Evolutionary conservation across 225 moss, liverwort and hornwort genomes (phyloP).

Genomic region (Neckera pumila): DNA sequence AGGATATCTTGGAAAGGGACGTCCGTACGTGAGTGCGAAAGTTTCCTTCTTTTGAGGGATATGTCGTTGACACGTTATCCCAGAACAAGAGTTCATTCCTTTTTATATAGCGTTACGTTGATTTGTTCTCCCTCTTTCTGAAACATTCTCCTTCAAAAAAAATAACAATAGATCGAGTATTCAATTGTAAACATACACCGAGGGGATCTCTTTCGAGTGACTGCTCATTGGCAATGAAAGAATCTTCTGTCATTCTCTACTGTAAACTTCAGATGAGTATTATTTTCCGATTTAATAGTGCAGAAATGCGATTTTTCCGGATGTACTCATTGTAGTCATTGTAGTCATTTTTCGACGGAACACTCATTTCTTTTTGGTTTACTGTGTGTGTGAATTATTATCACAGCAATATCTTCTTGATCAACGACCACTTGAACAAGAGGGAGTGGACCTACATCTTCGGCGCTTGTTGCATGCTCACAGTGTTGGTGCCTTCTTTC

Average conservation of each 20-base stretch:
- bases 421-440: slow-evolving; percentile 77
- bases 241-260: background rate
- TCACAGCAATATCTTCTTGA: slow-evolving; percentile 72
- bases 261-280: background rate
- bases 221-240: background rate
- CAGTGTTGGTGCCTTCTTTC: slow-evolving; percentile 70
- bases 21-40: background rate
- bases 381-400: background rate
- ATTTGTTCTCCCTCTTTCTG: background rate
- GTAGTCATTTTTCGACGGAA: background rate
- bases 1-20: background rate
- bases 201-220: background rate
- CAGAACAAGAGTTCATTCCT: background rate
- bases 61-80: background rate
- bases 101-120: background rate
- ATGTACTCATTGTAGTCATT: background rate
- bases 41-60: background rate
- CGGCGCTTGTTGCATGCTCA: slow-evolving; percentile 76
- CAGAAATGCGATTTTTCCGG: background rate
- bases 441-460: slow-evolving; percentile 97
- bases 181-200: background rate
- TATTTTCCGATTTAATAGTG: background rate
- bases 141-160: background rate
- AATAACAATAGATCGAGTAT: background rate
- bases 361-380: background rate